Percentiles rank a stretch among this genome's conserved stretches.
These are phyloP conservation scores for Cytospora mali DNA, from an alignment of 2,329 filamentous ascomycete genomes.

Conservation along the genomic window DNA sequence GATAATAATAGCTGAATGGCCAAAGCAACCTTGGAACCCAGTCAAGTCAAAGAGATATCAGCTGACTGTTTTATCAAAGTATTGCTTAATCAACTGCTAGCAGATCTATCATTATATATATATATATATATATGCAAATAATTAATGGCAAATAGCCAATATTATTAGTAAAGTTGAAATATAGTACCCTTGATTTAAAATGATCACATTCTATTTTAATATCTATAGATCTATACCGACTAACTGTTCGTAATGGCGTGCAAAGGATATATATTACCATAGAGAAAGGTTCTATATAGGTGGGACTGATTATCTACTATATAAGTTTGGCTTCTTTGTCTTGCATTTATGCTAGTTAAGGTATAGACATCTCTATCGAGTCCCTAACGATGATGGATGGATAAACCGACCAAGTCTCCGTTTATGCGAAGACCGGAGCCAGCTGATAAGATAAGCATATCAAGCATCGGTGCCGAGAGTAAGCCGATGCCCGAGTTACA, in stretches of 20 bases:
- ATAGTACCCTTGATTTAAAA: not conserved
- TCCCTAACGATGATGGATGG: not conserved
- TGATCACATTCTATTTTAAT: not conserved
- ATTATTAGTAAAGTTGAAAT: not conserved
- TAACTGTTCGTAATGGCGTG: no score
- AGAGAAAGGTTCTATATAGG: not conserved
- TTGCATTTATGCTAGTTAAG: not conserved
- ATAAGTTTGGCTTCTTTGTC: no score
- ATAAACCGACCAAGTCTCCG: no score
- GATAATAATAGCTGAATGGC: conserved; percentile 12
- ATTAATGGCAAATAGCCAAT: not conserved
- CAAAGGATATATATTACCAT: no score
- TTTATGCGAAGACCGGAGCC: conserved; percentile 9
- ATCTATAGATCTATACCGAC: no score
- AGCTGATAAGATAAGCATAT: conserved; percentile 14
- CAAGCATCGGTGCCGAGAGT: conserved; percentile 12
- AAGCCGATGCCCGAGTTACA: conserved; percentile 3
- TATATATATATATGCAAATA: not conserved
- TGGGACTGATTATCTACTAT: no score
- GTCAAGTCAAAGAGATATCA: no score
- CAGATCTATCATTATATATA: not conserved
- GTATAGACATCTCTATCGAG: not conserved
- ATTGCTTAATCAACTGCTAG: not conserved
- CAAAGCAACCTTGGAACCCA: conserved; percentile 1
- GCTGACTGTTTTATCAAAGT: no score